Percentiles rank a stretch among this genome's conserved stretches.
phyloP scores from a whole-genome alignment of 495 filamentous ascomycete species.

The Penicillium soppii region DNA sequence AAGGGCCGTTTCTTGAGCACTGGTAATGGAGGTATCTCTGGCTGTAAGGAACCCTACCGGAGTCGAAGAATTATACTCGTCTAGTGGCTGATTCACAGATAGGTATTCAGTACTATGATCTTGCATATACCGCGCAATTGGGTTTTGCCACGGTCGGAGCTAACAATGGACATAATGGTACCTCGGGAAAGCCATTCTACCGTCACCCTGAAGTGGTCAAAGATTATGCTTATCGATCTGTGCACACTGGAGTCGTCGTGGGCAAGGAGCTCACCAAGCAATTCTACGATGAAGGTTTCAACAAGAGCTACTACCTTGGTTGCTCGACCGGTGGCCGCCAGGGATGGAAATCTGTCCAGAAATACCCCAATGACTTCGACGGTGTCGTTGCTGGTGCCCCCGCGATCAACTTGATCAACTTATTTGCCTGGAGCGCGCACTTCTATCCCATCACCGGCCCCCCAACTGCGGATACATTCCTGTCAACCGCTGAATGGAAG shows the following conservation, averaged over 20 bases:
- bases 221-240: conserved; percentile 48
- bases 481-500: conserved; percentile 49
- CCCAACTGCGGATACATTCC: conserved; percentile 45
- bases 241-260: conserved; percentile 52
- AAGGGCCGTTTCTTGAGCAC: conserved; percentile 53
- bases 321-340: conserved; percentile 58
- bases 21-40: conserved; percentile 57
- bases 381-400: conserved; percentile 64
- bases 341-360: conserved; percentile 51
- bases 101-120: conserved; percentile 49
- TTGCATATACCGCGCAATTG: conserved; percentile 40
- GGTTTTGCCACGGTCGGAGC: conserved; percentile 58
- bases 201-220: conserved; percentile 49
- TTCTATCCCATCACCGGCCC: conserved; percentile 53
- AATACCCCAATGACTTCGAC: conserved; percentile 59
- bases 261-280: conserved; percentile 48
- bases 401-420: conserved; percentile 48
- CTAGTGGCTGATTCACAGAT: not conserved
- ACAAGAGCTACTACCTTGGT: conserved; percentile 55
- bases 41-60: conserved; percentile 44
- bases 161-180: conserved; percentile 60
- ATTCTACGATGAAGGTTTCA: conserved; percentile 46
- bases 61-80: not conserved
- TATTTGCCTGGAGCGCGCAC: conserved; percentile 53
- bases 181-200: conserved; percentile 49